Evolutionary conservation across 2,329 filamentous ascomycete genomes (phyloP).

Genomic region (Aspergillus alliaceus): DNA sequence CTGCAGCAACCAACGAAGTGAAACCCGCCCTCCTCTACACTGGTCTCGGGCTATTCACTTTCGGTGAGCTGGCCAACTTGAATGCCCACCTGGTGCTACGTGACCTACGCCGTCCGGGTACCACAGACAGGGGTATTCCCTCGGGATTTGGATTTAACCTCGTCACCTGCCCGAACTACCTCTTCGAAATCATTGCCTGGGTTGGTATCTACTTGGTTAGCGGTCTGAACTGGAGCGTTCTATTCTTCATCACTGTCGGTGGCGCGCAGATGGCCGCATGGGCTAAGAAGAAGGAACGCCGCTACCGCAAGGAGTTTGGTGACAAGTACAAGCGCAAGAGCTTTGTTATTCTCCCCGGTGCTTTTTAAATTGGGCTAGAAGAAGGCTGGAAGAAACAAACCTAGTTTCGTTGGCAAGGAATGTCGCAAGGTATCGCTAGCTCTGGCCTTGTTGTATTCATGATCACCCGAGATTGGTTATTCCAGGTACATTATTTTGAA

Average conservation of each 20-base stretch:
- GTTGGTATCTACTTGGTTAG: conserved; percentile 76
- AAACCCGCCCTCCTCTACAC: conserved; percentile 61
- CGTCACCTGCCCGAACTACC: conserved; percentile 96
- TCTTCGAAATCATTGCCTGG: conserved; percentile 90
- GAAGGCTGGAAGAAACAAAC: not conserved
- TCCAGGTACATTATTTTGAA: not conserved
- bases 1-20: conserved; percentile 56
- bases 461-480: not conserved
- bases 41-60: conserved; percentile 69
- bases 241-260: conserved; percentile 73
- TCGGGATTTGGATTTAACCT: conserved; percentile 77
- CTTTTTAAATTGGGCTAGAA: conserved; percentile 54
- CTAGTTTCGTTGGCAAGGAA: conserved; percentile 9
- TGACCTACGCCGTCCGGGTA: conserved; percentile 72
- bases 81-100: conserved; percentile 77
- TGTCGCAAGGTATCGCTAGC: conserved; percentile 5
- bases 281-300: conserved; percentile 88
- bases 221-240: conserved; percentile 70
- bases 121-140: conserved; percentile 85
- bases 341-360: conserved; percentile 75
- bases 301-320: conserved; percentile 86
- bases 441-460: not conserved
- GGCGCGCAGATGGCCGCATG: conserved; percentile 78
- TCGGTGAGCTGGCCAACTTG: conserved; percentile 80
- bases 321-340: conserved; percentile 96